These are phyloP conservation scores for Stenocarpella maydis DNA, from an alignment of 2,329 filamentous ascomycete genomes.

Conservation along the genomic window DNA sequence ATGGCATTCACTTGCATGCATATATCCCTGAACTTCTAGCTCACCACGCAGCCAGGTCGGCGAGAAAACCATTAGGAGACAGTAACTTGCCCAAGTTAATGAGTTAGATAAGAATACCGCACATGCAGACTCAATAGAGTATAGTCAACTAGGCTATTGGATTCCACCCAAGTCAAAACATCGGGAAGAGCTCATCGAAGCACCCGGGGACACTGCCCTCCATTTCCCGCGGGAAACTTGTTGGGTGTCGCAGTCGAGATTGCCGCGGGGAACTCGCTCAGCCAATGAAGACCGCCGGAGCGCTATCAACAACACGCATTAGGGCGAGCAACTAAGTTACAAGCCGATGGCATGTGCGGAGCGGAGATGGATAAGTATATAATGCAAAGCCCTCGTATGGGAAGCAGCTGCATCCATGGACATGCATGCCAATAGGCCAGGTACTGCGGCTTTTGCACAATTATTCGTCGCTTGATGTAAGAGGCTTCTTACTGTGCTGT, in stretches of 20 bases:
- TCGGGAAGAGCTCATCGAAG: background rate
- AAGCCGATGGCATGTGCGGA: background rate
- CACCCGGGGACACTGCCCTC: background rate
- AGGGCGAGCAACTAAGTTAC: background rate
- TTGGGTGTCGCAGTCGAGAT: background rate
- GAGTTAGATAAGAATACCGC: background rate
- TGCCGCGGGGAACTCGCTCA: constrained; percentile 1
- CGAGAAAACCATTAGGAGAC: no score
- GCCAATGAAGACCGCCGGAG: constrained; percentile 14
- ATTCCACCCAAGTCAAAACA: background rate
- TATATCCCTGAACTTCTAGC: no score
- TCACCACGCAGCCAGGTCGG: no score
- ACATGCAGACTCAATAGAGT: background rate
- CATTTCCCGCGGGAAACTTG: constrained; percentile 11
- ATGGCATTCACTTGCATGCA: no score
- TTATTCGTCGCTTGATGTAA: background rate
- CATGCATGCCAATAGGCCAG: background rate
- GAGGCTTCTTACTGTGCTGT: rapidly evolving
- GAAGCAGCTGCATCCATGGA: background rate
- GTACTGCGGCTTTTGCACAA: background rate
- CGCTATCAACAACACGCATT: background rate
- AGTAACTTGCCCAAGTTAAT: no score
- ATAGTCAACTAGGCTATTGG: background rate
- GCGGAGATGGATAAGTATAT: background rate
- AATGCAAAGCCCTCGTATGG: background rate